A percentile compares a stretch with the other conserved stretches of the same genome.
phyloP scores from a whole-genome alignment of 371 early-diverging fungal genomes.

The Haplosporangium sp. region DNA sequence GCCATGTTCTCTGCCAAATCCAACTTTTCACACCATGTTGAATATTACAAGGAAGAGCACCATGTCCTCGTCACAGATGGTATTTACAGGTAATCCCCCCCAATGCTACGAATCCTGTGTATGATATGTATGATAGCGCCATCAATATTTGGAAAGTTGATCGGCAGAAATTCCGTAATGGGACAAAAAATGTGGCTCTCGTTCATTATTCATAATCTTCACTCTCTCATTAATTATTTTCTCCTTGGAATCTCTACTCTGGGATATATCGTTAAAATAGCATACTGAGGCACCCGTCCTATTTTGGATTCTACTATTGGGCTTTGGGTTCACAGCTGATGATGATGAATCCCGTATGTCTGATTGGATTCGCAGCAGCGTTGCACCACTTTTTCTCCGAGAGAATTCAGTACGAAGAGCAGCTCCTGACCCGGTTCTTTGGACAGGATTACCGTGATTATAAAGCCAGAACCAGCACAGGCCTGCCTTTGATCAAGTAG shows the following conservation, averaged over 20 bases:
- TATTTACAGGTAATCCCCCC: slow-evolving; percentile 71
- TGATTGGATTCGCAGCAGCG: slow-evolving; percentile 68
- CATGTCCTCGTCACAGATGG: slow-evolving; percentile 84
- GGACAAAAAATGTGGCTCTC: background rate
- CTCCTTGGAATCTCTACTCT: slow-evolving; percentile 43
- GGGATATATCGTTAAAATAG: too few species aligned
- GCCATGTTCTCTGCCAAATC: slow-evolving; percentile 85
- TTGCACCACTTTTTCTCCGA: slow-evolving; percentile 78
- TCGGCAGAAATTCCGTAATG: too few species aligned
- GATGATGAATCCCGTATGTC: slow-evolving; percentile 79
- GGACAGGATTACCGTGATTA: slow-evolving; percentile 75
- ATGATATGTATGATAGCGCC: background rate
- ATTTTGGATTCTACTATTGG: slow-evolving; percentile 92
- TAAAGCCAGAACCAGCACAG: slow-evolving; percentile 55
- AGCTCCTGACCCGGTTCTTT: slow-evolving; percentile 79
- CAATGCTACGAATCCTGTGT: background rate
- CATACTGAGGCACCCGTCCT: slow-evolving; percentile 92
- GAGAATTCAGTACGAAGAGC: slow-evolving; percentile 83
- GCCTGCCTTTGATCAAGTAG: slow-evolving; percentile 65
- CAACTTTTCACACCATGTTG: slow-evolving; percentile 86
- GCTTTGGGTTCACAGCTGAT: slow-evolving; percentile 78
- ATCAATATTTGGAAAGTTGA: too few species aligned
- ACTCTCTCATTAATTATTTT: background rate
- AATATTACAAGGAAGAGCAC: slow-evolving; percentile 66
- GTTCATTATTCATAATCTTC: background rate